Conservation (phyloP, 352 stramenopile species). For the Elongisporangium senticosum region DNA sequence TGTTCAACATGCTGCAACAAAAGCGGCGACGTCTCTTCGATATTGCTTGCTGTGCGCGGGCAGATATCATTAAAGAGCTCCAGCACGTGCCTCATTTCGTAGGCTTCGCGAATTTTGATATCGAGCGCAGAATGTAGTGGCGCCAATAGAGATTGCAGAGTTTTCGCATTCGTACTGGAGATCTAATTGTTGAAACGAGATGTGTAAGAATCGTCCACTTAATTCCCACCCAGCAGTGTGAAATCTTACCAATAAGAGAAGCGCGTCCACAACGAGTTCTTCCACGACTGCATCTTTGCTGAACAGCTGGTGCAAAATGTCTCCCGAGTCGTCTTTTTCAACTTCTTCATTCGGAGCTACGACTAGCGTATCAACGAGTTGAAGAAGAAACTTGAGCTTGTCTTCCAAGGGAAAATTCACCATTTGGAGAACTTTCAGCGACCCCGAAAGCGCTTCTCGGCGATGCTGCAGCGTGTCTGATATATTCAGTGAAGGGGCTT, state of each 20-base stretch:
- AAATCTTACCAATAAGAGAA: slow-evolving; percentile 47
- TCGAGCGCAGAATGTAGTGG: slow-evolving; percentile 59
- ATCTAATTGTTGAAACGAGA: slow-evolving; percentile 20
- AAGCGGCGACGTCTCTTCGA: slow-evolving; percentile 70
- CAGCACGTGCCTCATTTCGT: slow-evolving; percentile 74
- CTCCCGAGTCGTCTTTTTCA: slow-evolving; percentile 17
- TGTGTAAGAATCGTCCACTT: background rate
- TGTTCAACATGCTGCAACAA: slow-evolving; percentile 77
- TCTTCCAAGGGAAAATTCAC: slow-evolving; percentile 55
- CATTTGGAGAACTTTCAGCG: slow-evolving; percentile 58
- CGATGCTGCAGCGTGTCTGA: background rate
- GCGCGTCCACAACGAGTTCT: slow-evolving; percentile 61
- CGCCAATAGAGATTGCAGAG: slow-evolving; percentile 46
- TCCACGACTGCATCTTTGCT: slow-evolving; percentile 55
- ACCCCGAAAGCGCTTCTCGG: slow-evolving; percentile 53
- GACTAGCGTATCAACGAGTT: slow-evolving; percentile 51
- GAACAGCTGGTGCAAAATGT: slow-evolving; percentile 62
- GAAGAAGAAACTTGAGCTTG: slow-evolving; percentile 61
- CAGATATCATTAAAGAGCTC: slow-evolving; percentile 73
- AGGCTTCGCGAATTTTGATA: slow-evolving; percentile 62
- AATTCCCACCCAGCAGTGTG: background rate
- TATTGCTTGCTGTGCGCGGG: slow-evolving; percentile 54
- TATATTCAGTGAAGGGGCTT: background rate
- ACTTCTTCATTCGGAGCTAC: slow-evolving; percentile 11
- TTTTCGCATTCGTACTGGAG: slow-evolving; percentile 44